Evolutionary conservation across 345 rosid species (phyloP).

Genomic region (Carallia pectinifolia): DNA sequence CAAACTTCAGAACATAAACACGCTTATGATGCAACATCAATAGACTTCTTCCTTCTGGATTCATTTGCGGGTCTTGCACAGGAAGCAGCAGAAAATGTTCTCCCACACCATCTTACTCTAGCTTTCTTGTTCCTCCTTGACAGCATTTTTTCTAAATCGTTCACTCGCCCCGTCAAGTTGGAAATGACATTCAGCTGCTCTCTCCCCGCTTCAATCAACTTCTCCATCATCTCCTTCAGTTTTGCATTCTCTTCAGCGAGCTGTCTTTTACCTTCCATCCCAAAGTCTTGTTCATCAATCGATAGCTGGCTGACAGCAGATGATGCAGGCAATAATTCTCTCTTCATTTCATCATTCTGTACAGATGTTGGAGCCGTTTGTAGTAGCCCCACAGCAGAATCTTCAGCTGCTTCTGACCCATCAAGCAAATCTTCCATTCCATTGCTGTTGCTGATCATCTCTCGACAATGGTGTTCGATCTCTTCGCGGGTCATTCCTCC

Average conservation of each 20-base stretch:
- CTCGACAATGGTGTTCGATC: background rate
- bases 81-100: background rate
- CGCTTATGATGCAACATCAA: background rate
- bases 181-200: conserved; percentile 56
- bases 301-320: background rate
- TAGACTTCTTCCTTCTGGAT: background rate
- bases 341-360: background rate
- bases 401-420: background rate
- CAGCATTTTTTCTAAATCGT: conserved; percentile 53
- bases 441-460: background rate
- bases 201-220: conserved; percentile 55
- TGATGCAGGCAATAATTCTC: background rate
- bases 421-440: background rate
- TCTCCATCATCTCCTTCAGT: conserved; percentile 59
- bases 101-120: conserved; percentile 7
- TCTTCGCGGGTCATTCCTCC: background rate
- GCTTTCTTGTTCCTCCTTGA: conserved; percentile 32
- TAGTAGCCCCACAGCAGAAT: background rate
- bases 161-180: conserved; percentile 51
- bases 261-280: conserved; percentile 22
- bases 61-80: background rate
- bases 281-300: background rate
- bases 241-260: conserved; percentile 51
- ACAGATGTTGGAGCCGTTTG: background rate
- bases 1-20: background rate